Evolutionary conservation across 768 basidiomycete genomes (phyloP).

Genomic region (Suillus paluster): DNA sequence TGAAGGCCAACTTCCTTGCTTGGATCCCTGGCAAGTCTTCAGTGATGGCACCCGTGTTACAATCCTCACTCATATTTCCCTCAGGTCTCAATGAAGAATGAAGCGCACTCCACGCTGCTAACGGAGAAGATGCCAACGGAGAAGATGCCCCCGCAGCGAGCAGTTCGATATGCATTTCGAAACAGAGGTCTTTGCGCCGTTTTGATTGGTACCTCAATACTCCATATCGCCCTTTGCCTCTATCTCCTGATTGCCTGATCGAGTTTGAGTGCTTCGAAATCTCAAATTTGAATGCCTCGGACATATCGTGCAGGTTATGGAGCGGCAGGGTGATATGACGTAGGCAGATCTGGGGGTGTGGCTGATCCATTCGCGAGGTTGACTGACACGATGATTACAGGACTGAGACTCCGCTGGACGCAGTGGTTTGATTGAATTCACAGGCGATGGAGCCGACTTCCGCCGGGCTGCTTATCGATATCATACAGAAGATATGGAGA

Average conservation of each 20-base stretch:
- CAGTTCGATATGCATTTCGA: no score
- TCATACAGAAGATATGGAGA: background rate
- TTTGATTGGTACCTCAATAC: no score
- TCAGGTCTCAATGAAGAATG: no score
- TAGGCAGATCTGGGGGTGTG: background rate
- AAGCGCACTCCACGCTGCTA: no score
- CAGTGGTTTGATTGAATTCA: background rate
- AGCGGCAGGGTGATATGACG: background rate
- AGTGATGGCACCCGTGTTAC: no score
- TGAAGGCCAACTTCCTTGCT: no score
- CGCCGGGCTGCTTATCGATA: conserved; percentile 3
- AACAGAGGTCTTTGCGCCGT: no score
- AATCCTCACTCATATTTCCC: no score
- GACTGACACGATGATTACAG: background rate
- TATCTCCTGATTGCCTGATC: background rate
- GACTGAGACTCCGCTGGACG: background rate
- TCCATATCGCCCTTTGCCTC: no score
- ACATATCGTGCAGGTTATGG: background rate
- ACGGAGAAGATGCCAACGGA: no score
- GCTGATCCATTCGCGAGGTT: background rate
- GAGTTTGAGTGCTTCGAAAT: background rate
- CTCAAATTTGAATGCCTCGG: background rate
- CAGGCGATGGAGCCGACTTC: background rate
- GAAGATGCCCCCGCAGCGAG: no score
- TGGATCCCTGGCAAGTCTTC: no score